Percentiles rank a stretch among this genome's conserved stretches.
phyloP scores from a whole-genome alignment of 352 stramenopile genomes.

The Phytophthora ramorum region DNA sequence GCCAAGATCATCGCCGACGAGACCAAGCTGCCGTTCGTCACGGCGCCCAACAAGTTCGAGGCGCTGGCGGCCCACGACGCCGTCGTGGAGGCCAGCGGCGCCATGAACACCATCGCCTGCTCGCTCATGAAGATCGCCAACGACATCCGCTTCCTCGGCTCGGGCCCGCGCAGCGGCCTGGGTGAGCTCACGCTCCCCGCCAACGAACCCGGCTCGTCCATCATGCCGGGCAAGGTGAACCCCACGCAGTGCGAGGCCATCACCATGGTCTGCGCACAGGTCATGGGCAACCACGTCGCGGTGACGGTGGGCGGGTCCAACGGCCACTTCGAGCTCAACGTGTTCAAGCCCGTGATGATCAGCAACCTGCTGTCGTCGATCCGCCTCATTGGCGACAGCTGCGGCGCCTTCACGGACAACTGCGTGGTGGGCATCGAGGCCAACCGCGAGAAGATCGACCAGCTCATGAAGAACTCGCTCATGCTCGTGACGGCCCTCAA shows the following conservation, averaged over 20 bases:
- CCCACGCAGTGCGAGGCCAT: conserved; percentile 96
- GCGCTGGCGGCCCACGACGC: conserved; percentile 74
- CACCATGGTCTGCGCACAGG: conserved; percentile 96
- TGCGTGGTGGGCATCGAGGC: conserved; percentile 94
- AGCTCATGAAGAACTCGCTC: conserved; percentile 95
- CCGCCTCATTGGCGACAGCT: conserved; percentile 90
- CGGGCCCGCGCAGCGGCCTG: conserved; percentile 61
- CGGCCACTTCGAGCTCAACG: conserved; percentile 98
- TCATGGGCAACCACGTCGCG: conserved; percentile 97
- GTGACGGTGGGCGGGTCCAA: conserved; percentile 94
- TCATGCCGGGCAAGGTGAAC: conserved; percentile 84
- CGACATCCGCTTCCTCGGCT: conserved; percentile 78
- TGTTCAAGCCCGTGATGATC: conserved; percentile 98
- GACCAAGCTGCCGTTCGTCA: conserved; percentile 94
- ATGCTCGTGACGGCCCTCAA: conserved; percentile 98
- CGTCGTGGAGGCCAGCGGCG: conserved; percentile 69
- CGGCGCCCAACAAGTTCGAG: conserved; percentile 97
- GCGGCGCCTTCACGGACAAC: conserved; percentile 90
- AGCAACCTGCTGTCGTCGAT: conserved; percentile 85
- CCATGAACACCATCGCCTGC: conserved; percentile 76
- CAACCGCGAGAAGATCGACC: conserved; percentile 92
- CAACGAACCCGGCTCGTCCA: conserved; percentile 77
- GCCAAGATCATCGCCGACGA: conserved; percentile 93
- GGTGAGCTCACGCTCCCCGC: conserved; percentile 69
- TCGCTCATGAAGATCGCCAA: conserved; percentile 86